phyloP scores from a whole-genome alignment of 2,329 filamentous ascomycete species.

The Phoma herbarum region DNA sequence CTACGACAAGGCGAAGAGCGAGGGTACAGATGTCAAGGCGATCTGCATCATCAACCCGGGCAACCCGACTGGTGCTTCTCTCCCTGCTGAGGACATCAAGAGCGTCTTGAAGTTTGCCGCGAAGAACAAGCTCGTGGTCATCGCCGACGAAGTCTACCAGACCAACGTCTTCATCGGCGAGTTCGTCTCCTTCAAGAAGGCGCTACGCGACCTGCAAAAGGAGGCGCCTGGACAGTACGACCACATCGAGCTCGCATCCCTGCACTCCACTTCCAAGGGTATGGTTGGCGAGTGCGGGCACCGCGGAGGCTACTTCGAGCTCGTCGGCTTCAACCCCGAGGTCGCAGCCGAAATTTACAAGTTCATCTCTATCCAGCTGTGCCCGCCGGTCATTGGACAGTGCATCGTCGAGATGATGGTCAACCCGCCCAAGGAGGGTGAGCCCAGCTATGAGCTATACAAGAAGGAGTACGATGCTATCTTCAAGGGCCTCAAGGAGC shows the following conservation, averaged over 20 bases:
- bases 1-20: slow-evolving; percentile 75
- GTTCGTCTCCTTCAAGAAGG: slow-evolving; percentile 95
- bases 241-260: slow-evolving; percentile 83
- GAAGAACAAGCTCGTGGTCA: slow-evolving; percentile 83
- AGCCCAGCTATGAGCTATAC: slow-evolving; percentile 86
- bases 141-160: slow-evolving; percentile 99
- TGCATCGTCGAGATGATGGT: slow-evolving; percentile 98
- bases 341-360: slow-evolving; percentile 98
- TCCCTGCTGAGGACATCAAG: slow-evolving; percentile 80
- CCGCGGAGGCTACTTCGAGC: slow-evolving; percentile 96
- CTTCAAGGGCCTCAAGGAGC: slow-evolving; percentile 77
- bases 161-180: slow-evolving; percentile 96
- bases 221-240: slow-evolving; percentile 76
- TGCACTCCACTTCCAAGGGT: slow-evolving; percentile 95
- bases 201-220: slow-evolving; percentile 81
- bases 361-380: slow-evolving; percentile 96
- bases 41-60: slow-evolving; percentile 99
- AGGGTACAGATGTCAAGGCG: slow-evolving; percentile 86
- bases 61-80: slow-evolving; percentile 92
- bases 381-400: slow-evolving; percentile 93
- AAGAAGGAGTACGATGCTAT: slow-evolving; percentile 84
- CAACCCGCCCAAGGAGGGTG: slow-evolving; percentile 85
- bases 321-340: slow-evolving; percentile 83
- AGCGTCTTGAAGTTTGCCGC: slow-evolving; percentile 87
- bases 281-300: slow-evolving; percentile 99